Percentiles rank a stretch among this genome's conserved stretches.
Conservation (phyloP, 257 asterid species). For the Primulina huaijiensis region DNA sequence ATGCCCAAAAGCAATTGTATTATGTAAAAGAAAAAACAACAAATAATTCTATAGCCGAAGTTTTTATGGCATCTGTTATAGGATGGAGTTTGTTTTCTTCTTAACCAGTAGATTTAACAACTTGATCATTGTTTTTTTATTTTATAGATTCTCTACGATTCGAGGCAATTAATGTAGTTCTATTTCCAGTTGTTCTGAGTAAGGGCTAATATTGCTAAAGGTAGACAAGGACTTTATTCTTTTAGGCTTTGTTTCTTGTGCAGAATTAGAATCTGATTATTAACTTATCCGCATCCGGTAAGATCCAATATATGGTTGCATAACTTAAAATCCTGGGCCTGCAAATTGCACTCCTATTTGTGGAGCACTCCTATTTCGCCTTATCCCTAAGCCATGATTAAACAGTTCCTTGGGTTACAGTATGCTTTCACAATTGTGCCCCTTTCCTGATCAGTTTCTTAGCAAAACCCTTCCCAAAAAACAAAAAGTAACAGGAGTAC, state of each 20-base stretch:
- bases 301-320: neutral
- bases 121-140: neutral
- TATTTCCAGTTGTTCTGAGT: neutral
- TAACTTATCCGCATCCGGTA: neutral
- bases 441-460: neutral
- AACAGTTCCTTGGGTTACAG: too few relatives aligned
- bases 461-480: neutral
- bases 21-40: neutral
- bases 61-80: neutral
- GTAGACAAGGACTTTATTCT: neutral
- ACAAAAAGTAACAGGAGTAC: neutral
- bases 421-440: neutral
- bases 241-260: conserved; percentile 10
- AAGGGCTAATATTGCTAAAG: neutral
- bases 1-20: neutral
- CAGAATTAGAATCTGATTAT: neutral
- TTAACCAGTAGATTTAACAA: neutral
- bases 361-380: neutral
- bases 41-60: neutral
- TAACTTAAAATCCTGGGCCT: neutral
- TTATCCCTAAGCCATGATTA: neutral
- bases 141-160: neutral
- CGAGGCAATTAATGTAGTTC: neutral
- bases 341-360: neutral
- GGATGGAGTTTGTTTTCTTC: neutral